Conservation (phyloP, 2,329 filamentous ascomycete genomes). For the Alternaria ventricosa region DNA sequence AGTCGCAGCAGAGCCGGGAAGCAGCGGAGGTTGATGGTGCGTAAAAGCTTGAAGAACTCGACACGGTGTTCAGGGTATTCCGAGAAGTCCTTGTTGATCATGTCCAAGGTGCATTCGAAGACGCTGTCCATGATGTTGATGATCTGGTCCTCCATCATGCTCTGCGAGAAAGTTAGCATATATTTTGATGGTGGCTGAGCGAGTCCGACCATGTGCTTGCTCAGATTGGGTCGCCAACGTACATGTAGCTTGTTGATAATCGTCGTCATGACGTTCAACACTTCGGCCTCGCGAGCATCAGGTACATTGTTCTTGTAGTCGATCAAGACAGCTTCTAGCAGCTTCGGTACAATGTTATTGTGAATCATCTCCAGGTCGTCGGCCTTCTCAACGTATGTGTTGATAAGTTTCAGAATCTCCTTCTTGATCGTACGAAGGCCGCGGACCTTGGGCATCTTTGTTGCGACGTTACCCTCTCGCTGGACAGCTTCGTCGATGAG, state of each 20-base stretch:
- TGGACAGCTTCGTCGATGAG: conserved; percentile 93
- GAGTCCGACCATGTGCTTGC: conserved; percentile 56
- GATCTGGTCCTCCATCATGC: conserved; percentile 97
- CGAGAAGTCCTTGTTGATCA: conserved; percentile 99
- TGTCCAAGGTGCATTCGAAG: conserved; percentile 96
- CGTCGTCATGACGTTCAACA: conserved; percentile 95
- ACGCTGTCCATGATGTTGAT: conserved; percentile 98
- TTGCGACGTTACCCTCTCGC: conserved; percentile 89
- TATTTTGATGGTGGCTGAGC: conserved; percentile 20
- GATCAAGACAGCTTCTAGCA: conserved; percentile 89
- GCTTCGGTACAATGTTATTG: conserved; percentile 90
- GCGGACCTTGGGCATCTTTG: conserved; percentile 95
- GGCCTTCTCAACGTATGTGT: conserved; percentile 97
- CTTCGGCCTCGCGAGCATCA: conserved; percentile 93
- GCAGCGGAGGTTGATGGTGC: conserved; percentile 95
- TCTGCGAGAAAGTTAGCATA: conserved; percentile 57
- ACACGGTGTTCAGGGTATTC: conserved; percentile 98
- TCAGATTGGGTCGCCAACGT: conserved; percentile 65
- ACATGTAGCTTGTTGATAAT: conserved; percentile 97
- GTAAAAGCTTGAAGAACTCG: conserved; percentile 97
- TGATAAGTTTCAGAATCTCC: conserved; percentile 97
- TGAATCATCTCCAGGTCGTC: conserved; percentile 95
- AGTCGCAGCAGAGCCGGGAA: conserved; percentile 94
- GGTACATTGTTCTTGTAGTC: conserved; percentile 98
- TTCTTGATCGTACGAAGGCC: conserved; percentile 98